These are phyloP conservation scores for Fusarium beomiforme DNA, from an alignment of 2,329 filamentous ascomycete genomes.

Conservation along the genomic window DNA sequence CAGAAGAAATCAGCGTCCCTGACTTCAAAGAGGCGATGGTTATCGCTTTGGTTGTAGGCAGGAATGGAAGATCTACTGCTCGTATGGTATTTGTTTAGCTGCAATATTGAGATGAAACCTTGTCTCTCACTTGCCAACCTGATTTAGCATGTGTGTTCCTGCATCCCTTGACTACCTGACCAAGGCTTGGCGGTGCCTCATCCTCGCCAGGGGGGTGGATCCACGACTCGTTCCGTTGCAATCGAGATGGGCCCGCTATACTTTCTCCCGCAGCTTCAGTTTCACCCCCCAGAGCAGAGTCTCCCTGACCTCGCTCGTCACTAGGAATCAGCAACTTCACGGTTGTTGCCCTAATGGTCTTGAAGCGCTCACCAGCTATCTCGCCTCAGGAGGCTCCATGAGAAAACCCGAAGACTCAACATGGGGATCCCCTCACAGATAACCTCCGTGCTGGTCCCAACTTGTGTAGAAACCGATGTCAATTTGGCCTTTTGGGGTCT, in stretches of 20 bases:
- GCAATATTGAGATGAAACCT: no score
- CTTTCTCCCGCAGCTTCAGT: background rate
- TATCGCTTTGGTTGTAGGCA: background rate
- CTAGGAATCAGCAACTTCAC: constrained; percentile 16
- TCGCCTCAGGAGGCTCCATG: constrained; percentile 27
- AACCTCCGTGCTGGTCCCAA: constrained; percentile 9
- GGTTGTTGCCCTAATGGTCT: background rate
- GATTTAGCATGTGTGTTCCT: no score
- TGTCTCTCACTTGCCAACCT: no score
- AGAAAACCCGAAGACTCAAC: no score
- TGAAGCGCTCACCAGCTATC: constrained; percentile 3
- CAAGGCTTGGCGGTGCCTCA: constrained; percentile 9
- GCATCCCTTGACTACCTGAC: background rate
- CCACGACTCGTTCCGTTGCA: constrained; percentile 7
- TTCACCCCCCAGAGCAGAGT: accelerated
- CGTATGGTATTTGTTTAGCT: background rate
- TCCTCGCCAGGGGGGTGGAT: constrained; percentile 6
- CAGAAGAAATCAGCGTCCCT: background rate
- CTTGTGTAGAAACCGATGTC: constrained; percentile 9
- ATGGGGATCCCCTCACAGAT: constrained; percentile 4
- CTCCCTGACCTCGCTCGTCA: background rate
- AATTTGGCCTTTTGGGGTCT: constrained; percentile 32
- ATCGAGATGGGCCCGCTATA: background rate
- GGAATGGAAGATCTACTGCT: background rate
- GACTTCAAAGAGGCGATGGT: background rate